Evolutionary conservation across 2,329 filamentous ascomycete species (phyloP).

Genomic region (Ramichloridium luteum): DNA sequence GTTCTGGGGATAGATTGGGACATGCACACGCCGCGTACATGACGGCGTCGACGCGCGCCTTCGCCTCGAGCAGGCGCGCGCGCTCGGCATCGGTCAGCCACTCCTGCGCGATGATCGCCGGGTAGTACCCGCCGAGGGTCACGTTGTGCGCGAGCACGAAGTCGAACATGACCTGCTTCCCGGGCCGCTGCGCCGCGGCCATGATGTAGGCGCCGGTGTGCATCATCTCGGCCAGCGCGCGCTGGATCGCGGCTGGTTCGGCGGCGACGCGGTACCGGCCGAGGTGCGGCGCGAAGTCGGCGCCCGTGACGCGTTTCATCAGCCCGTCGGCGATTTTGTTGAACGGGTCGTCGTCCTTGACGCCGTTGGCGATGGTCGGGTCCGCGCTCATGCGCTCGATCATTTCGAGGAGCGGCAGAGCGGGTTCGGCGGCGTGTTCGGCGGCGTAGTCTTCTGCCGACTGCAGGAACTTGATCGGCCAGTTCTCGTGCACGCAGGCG

Average conservation of each 20-base stretch:
- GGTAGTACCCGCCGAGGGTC: conserved; percentile 3
- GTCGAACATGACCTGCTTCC: conserved; percentile 3
- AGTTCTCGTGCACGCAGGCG: conserved; percentile 5
- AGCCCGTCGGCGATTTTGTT: conserved; percentile 5
- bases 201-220: conserved; percentile 5
- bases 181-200: conserved; percentile 3
- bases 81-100: conserved; percentile 3
- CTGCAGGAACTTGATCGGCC: conserved; percentile 3
- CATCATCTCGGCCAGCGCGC: conserved; percentile 4
- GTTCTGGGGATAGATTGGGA: conserved; percentile 2
- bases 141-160: conserved; percentile 4
- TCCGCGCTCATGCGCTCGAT: conserved; percentile 1
- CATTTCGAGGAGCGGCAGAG: conserved; percentile 1
- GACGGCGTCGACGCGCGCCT: conserved; percentile 3
- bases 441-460: conserved; percentile 2
- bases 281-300: conserved; percentile 2
- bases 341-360: conserved; percentile 5
- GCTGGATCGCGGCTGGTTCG: conserved; percentile 2
- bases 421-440: not conserved
- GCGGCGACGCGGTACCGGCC: conserved; percentile 2
- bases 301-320: conserved; percentile 3
- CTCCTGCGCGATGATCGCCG: conserved; percentile 3
- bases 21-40: conserved; percentile 4
- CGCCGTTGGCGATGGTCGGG: conserved; percentile 2
- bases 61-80: conserved; percentile 2